A percentile compares a stretch with the other conserved stretches of the same genome.
These are phyloP conservation scores for Erythrobasidium yunnanense DNA, from an alignment of 768 basidiomycete genomes.

Conservation along the genomic window DNA sequence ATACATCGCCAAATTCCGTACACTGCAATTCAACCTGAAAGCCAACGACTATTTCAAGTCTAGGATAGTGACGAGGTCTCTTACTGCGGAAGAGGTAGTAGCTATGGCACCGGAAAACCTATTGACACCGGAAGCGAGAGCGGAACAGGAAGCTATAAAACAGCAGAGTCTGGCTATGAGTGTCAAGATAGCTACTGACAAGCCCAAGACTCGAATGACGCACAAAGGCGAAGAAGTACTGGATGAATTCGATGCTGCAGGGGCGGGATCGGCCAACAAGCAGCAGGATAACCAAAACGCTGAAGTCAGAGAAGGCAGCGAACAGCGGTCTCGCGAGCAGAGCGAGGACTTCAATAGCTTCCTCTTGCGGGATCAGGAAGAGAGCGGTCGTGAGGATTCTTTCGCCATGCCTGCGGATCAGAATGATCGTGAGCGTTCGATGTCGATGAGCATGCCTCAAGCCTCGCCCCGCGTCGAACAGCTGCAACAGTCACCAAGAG, in stretches of 20 bases:
- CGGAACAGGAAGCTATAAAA: constrained; percentile 69
- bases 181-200: constrained; percentile 52
- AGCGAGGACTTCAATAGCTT: too few relatives aligned
- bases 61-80: constrained; percentile 58
- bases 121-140: constrained; percentile 73
- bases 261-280: too few relatives aligned
- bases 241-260: constrained; percentile 50
- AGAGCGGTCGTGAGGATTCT: neutral
- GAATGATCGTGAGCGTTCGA: constrained; percentile 2
- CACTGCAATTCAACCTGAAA: constrained; percentile 75
- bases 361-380: too few relatives aligned
- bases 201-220: constrained; percentile 64
- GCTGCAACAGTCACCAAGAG: constrained; percentile 5
- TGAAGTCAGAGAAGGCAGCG: too few relatives aligned
- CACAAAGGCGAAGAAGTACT: constrained; percentile 88
- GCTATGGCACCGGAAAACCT: constrained; percentile 79
- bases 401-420: neutral
- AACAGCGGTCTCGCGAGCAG: too few relatives aligned
- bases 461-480: neutral
- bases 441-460: constrained; percentile 4
- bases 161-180: constrained; percentile 74
- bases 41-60: constrained; percentile 68
- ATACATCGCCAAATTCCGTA: constrained; percentile 66
- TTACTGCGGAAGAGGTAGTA: constrained; percentile 62
- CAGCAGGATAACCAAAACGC: too few relatives aligned